These are phyloP conservation scores for Marchantia polymorpha DNA, from an alignment of 225 moss, liverwort and hornwort genomes.

Conservation along the genomic window DNA sequence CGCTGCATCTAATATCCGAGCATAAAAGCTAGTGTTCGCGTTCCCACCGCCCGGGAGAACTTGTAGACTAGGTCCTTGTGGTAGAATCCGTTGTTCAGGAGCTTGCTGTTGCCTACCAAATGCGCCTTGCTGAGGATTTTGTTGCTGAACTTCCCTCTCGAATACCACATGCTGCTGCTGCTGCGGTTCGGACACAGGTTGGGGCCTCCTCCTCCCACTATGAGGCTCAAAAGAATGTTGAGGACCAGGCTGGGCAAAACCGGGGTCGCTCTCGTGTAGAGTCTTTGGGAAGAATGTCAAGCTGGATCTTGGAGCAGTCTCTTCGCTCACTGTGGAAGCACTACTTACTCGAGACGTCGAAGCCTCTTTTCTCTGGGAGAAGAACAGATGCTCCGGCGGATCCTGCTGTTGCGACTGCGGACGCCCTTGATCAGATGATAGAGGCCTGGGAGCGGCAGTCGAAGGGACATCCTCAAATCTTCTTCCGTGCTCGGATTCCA, in stretches of 20 bases:
- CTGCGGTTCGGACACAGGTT: slow-evolving; percentile 7
- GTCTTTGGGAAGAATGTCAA: slow-evolving; percentile 23
- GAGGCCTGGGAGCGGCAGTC: slow-evolving; percentile 25
- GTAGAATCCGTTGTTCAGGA: slow-evolving; percentile 6
- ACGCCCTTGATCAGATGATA: slow-evolving; percentile 38
- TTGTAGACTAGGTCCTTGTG: slow-evolving; percentile 20
- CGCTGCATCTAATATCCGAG: slow-evolving; percentile 45
- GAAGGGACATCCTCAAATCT: slow-evolving; percentile 25
- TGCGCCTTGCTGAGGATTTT: background rate
- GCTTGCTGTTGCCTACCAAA: slow-evolving; percentile 8
- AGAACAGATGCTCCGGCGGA: slow-evolving; percentile 38
- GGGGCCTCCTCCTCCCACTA: slow-evolving; percentile 18
- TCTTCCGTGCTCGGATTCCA: slow-evolving; percentile 43
- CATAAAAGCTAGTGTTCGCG: slow-evolving; percentile 50
- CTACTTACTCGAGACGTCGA: slow-evolving; percentile 33
- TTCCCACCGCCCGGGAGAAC: slow-evolving; percentile 22
- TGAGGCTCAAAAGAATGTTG: slow-evolving; percentile 33
- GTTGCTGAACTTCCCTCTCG: slow-evolving; percentile 28
- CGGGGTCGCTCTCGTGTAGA: slow-evolving; percentile 24
- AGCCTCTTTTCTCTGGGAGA: slow-evolving; percentile 27
- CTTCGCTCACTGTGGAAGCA: slow-evolving; percentile 37
- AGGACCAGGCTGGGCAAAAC: slow-evolving; percentile 26
- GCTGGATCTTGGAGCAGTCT: slow-evolving; percentile 35
- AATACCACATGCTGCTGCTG: slow-evolving; percentile 6
- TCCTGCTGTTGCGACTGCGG: slow-evolving; percentile 22